Percentiles rank a stretch among this genome's conserved stretches.
phyloP scores from a whole-genome alignment of 495 filamentous ascomycete species.

The Tuber microsphaerosporum region DNA sequence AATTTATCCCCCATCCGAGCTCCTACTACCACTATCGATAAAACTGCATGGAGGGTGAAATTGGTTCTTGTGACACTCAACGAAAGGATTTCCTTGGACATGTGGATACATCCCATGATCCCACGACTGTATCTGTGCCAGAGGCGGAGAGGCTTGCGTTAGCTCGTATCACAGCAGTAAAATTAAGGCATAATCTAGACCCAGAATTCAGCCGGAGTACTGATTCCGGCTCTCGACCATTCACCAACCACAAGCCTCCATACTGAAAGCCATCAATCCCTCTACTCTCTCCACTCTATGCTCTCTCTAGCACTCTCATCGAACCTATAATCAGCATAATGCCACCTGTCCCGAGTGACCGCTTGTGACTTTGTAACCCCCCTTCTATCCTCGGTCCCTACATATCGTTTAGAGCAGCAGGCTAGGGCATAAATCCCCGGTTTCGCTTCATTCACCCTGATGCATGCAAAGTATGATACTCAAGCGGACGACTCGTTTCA shows the following conservation, averaged over 20 bases:
- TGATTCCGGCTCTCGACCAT: not conserved
- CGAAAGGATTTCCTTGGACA: not conserved
- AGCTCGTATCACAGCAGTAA: not conserved
- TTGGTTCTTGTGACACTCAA: not conserved
- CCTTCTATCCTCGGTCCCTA: not conserved
- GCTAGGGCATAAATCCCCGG: not conserved
- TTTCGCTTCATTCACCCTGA: not conserved
- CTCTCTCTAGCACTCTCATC: not conserved
- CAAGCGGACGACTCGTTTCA: constrained; percentile 4
- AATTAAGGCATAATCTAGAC: not conserved
- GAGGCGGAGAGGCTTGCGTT: not conserved
- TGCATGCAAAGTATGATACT: not conserved
- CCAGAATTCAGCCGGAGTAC: not conserved
- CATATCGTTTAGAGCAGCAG: not conserved
- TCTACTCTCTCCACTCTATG: not conserved
- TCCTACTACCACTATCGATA: not conserved
- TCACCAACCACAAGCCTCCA: not conserved
- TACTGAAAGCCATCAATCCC: not conserved
- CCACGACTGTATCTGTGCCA: not conserved
- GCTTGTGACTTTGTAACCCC: not conserved
- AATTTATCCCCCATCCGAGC: not conserved
- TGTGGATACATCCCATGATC: not conserved
- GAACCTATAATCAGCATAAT: constrained; percentile 3
- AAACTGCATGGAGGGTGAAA: not conserved
- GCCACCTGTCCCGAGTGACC: not conserved